Conservation (phyloP, 768 basidiomycete genomes). For the Suillus luteus region DNA sequence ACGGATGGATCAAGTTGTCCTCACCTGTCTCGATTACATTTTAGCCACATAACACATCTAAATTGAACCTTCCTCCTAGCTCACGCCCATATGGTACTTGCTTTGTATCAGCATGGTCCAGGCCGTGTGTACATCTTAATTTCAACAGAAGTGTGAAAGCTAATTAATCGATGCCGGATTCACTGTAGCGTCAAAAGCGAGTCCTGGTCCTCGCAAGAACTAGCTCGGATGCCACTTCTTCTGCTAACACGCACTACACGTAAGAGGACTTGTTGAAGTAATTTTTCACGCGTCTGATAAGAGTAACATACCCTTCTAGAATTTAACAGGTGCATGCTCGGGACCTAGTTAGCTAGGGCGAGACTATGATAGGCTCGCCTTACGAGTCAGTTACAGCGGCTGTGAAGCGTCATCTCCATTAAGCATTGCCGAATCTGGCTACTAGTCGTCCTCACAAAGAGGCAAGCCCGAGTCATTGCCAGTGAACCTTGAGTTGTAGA, state of each 20-base stretch:
- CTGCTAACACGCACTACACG: background rate
- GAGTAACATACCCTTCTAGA: too few species aligned
- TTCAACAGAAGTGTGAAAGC: background rate
- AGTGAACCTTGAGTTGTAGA: too few species aligned
- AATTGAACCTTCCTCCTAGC: conserved; percentile 1
- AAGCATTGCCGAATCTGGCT: too few species aligned
- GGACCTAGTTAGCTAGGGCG: too few species aligned
- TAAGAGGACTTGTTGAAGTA: background rate
- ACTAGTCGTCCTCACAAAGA: too few species aligned
- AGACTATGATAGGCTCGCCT: too few species aligned
- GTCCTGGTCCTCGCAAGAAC: background rate
- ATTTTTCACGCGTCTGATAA: background rate
- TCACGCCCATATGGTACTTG: background rate
- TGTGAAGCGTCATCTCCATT: too few species aligned
- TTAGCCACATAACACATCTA: background rate
- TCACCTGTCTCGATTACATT: background rate
- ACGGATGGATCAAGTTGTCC: background rate
- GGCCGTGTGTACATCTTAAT: background rate
- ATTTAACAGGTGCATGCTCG: too few species aligned
- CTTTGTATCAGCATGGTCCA: background rate
- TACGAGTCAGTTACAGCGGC: too few species aligned
- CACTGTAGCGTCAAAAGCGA: background rate
- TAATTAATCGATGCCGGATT: background rate
- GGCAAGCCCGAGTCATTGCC: too few species aligned
- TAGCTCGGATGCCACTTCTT: background rate